Evolutionary conservation across 176 grass and related monocot genomes (phyloP), one percentile per base, ranked within the genome.

Genomic region (Aegilops speltoides): DNA sequence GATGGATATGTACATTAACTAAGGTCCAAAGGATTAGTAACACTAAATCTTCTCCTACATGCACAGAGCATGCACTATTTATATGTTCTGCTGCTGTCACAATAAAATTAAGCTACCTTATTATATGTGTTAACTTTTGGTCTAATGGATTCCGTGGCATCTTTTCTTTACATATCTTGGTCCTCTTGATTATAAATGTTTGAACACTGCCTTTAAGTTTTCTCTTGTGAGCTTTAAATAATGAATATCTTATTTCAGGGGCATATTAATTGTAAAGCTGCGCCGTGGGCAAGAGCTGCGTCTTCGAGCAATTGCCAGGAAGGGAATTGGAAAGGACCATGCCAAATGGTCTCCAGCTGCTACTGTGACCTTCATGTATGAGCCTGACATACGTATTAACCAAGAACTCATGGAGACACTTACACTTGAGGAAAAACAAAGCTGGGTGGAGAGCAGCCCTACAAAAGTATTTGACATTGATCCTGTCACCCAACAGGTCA

Each of bases 321-420:
- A 99, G 89, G 97, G 97, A 67, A 99, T 99, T 50, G 97, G 90
- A 37, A 99, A 99, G 86, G 97, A 99, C 41, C 94, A 99, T 68
- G 97, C 97, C 16, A 96, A 96, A 84, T 96, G 97, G 92, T 99
- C 97, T 34, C 92, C 97, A 73, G 92, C 92, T 59, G 94, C 97
- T 80, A 96, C 97, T 15, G 94, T 96, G 66, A 94, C 97, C 70
- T 99, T 99, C 89, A 94, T 99, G 94, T 99, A 96, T 79, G 97
- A 99, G 69, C 97, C 97, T 85, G 86, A 94, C 17, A 94, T 96
- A 79, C 92, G 81, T 77, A 93, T 99, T 79, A 94, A 93, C 75
- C 87, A 99, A 83, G 92, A 99, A n/a, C 22, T 96, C 41, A 96
- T 96, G 94, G 94, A 99, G 34, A 93, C 85, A 66, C 84, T 96